Base-by-base conservation (phyloP, 1,284 basidiomycete species). In the Puccinia triticina region DNA sequence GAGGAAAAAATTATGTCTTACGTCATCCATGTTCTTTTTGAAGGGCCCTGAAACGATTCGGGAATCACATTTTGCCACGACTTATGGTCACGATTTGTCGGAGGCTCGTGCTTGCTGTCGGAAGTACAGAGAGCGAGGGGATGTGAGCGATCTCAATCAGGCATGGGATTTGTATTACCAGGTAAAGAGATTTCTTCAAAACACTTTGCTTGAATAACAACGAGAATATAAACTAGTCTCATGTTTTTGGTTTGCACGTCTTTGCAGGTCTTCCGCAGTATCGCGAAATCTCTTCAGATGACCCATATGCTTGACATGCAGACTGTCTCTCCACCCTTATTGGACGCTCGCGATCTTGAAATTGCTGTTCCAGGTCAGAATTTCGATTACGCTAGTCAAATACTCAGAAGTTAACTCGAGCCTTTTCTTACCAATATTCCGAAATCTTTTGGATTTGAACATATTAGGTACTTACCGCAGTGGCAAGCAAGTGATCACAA, bases 131-230 rank as follows among this genome's bases (percentile, higher is more conserved):
- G 90, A 92, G 57, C 94, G 94, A 86, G 93, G 94, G 55, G 96
- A 99, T 86, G 91, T 91, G 82, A 91, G 91, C 82, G 95, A 99
- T 86, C 89, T 99, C 81, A 97, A 98, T 86, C 95, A 94, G 87
- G 97, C 97, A n/a, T 99, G 97, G 97, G 97, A 99, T 86, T 94
- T 99, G 43, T 99, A 99, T 88, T 99, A 98, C 86, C 92, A 92
- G 75, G 89, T 87, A 34, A 82, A 86, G 84, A 50, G 34, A 37
- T 43, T 37, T 53, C 14, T 14, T n/a, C 26, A 21, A 61, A 64
- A 29, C 5, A 37, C 4, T n/a, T n/a, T 5, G 21, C 32, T 50
- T 50, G 46, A 21, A n/a, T 48, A 37, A 53, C 37, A 23, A 23
- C 29, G 26, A 0, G n/a, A 53, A 53, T 48, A 48, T 14, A 50